A percentile compares a stretch with the other conserved stretches of the same genome.
These are phyloP conservation scores for Begonia masoniana DNA, from an alignment of 306 rosid species.

Conservation along the genomic window DNA sequence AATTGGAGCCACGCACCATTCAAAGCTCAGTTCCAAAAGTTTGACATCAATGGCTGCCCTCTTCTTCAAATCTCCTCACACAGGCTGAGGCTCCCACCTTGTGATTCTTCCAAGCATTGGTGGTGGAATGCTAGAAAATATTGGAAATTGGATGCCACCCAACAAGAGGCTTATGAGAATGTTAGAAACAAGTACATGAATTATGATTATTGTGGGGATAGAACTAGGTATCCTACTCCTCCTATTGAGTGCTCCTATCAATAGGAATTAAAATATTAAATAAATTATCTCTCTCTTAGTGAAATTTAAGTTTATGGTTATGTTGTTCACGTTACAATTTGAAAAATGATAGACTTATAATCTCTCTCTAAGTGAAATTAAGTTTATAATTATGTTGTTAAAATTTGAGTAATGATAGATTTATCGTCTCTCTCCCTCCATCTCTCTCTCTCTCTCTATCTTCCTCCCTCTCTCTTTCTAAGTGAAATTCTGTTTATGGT, in stretches of 20 bases:
- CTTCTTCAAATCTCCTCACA: background rate
- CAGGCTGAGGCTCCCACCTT: constrained; percentile 1
- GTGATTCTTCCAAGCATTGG: constrained; percentile 15
- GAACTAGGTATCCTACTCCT: constrained; percentile 7
- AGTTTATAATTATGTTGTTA: no score
- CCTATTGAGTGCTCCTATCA: constrained; percentile 38
- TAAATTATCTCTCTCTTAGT: background rate
- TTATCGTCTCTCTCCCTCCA: no score
- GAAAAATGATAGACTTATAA: no score
- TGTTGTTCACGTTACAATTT: no score
- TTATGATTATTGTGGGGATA: constrained; percentile 45
- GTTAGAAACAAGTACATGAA: constrained; percentile 17
- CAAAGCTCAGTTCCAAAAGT: constrained; percentile 30
- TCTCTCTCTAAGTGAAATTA: no score
- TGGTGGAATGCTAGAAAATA: constrained; percentile 27
- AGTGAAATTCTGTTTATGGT: no score
- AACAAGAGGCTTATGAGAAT: constrained; percentile 10
- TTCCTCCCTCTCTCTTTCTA: no score
- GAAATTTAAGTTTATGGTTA: no score
- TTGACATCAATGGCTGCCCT: constrained; percentile 24
- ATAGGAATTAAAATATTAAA: background rate
- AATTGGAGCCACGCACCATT: constrained; percentile 44
- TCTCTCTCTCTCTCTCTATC: no score
- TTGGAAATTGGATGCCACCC: constrained; percentile 15
- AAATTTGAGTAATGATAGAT: no score